Evolutionary conservation across 768 basidiomycete species (phyloP).

Genomic region (Rhodotorula kratochvilovae): DNA sequence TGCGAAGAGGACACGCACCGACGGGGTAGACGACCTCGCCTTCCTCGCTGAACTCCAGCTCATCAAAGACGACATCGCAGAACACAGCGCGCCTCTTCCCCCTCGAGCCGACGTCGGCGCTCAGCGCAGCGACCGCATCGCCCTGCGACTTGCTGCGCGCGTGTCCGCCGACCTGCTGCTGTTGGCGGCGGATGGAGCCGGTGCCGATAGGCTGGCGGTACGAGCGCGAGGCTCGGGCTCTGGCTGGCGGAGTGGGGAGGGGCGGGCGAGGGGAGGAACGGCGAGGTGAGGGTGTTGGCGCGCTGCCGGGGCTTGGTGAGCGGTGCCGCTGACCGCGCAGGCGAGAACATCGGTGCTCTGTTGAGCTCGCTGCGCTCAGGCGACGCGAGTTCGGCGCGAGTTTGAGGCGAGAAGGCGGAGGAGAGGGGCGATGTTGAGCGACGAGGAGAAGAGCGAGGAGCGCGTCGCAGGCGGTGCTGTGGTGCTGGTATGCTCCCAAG

Average conservation of each 20-base stretch:
- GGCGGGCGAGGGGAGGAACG: not conserved
- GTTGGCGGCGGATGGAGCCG: not conserved
- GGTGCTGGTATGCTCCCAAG: not conserved
- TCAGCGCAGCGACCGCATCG: not conserved
- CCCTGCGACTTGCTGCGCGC: constrained; percentile 14
- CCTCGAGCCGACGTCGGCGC: not conserved
- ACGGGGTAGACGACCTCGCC: constrained; percentile 10
- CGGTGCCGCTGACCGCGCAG: not conserved
- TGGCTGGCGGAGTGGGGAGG: not conserved
- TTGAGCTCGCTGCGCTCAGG: not conserved
- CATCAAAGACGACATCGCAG: constrained; percentile 33
- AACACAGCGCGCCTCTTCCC: constrained; percentile 21
- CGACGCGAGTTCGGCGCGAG: too few relatives aligned
- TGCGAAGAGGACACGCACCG: not conserved
- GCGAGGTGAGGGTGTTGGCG: constrained; percentile 19
- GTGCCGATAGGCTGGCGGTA: constrained; percentile 30
- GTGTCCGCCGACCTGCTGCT: constrained; percentile 1
- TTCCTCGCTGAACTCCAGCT: constrained; percentile 2
- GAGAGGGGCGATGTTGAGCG: not conserved
- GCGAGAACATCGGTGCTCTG: constrained; percentile 1
- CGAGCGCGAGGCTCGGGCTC: constrained; percentile 9
- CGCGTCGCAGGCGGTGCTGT: not conserved
- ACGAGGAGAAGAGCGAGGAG: not conserved
- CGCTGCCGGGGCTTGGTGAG: constrained; percentile 2
- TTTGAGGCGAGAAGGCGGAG: not conserved